Evolutionary conservation across 1,284 basidiomycete species (phyloP).

Genomic region (Ganoderma lingzhi): DNA sequence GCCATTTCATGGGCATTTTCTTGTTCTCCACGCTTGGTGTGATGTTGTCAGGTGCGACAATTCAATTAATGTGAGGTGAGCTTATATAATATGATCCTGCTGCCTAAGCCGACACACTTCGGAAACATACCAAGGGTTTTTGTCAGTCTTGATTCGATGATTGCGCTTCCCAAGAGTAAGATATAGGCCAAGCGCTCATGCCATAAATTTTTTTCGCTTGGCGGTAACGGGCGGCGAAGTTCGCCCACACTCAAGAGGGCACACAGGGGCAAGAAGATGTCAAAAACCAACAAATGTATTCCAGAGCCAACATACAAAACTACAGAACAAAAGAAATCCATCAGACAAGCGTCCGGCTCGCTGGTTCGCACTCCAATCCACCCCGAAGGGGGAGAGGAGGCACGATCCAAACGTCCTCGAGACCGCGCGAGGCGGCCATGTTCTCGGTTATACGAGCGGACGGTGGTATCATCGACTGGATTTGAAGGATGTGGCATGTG

Average conservation of each 20-base stretch:
- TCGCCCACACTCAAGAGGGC: neutral
- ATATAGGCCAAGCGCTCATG: no score
- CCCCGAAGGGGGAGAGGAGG: constrained; percentile 22
- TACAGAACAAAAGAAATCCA: constrained; percentile 18
- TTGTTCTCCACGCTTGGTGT: neutral
- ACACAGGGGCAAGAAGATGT: neutral
- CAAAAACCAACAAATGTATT: neutral
- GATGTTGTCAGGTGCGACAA: neutral
- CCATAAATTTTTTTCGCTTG: no score
- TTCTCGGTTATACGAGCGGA: constrained; percentile 75
- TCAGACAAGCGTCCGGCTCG: constrained; percentile 31
- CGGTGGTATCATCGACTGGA: constrained; percentile 81
- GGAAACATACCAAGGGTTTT: no score
- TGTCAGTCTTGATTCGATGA: no score
- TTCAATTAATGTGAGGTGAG: neutral
- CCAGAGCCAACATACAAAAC: neutral
- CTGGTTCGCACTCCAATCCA: constrained; percentile 28
- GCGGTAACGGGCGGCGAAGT: neutral
- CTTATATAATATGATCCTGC: no score
- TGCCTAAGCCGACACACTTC: no score
- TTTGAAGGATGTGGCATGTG: constrained; percentile 83
- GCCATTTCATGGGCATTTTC: neutral
- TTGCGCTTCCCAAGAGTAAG: no score
- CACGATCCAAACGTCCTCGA: constrained; percentile 31
- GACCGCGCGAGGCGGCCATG: constrained; percentile 22